A percentile compares a stretch with the other conserved stretches of the same genome.
Conservation (phyloP, 73 alveolate genomes). For the Paramecium tetraurelia region DNA sequence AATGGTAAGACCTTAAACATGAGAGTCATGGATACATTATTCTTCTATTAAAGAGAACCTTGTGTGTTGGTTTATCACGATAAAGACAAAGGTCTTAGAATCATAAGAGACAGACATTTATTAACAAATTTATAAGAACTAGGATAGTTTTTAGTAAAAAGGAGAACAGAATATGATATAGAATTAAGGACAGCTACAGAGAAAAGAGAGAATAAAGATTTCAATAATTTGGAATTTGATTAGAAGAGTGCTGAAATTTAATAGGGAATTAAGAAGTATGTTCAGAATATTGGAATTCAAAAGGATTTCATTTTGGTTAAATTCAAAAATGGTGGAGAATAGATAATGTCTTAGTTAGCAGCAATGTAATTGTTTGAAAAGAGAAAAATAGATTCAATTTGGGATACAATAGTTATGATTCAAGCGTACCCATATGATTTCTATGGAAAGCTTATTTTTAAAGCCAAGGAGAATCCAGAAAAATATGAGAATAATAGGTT, state of each 20-base stretch:
- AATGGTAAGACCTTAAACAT: neutral
- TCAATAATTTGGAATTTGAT: conserved; percentile 18
- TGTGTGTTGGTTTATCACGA: neutral
- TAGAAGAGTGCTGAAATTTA: conserved; percentile 25
- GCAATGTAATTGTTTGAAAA: conserved; percentile 18
- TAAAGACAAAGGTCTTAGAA: conserved; percentile 9
- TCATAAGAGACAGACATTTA: neutral
- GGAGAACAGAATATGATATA: conserved; percentile 19
- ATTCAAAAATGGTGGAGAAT: conserved; percentile 17
- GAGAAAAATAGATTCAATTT: conserved; percentile 8
- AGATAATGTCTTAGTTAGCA: conserved; percentile 4
- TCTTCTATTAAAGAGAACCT: neutral
- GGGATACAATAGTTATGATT: neutral
- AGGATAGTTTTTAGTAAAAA: neutral
- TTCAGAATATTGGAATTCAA: neutral
- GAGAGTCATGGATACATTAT: neutral
- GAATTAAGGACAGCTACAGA: conserved; percentile 4
- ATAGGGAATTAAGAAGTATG: neutral
- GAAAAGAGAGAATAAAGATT: neutral
- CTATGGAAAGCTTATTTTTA: neutral
- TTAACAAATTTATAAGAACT: neutral
- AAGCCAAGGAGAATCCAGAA: neutral
- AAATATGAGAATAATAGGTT: neutral
- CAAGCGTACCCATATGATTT: conserved; percentile 11
- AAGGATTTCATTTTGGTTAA: neutral